Conservation (phyloP, 768 basidiomycete species). For the Leucosporidium scottii region DNA sequence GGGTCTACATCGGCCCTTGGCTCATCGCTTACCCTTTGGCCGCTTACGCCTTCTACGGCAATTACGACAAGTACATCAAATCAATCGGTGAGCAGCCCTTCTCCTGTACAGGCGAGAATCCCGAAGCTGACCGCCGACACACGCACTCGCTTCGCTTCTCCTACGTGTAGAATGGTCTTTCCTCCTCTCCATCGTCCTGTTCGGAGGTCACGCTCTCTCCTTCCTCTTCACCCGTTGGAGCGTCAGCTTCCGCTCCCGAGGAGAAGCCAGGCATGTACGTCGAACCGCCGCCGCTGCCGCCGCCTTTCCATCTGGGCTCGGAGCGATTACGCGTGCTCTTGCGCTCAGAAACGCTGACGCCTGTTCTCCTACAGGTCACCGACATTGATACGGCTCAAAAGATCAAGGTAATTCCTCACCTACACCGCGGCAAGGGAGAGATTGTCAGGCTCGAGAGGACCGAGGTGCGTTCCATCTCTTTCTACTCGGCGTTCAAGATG, state of each 20-base stretch:
- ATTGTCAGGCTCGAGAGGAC: conserved; percentile 30
- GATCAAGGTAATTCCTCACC: conserved; percentile 29
- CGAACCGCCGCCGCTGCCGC: conserved; percentile 5
- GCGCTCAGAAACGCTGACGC: conserved; percentile 46
- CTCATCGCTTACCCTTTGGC: conserved; percentile 44
- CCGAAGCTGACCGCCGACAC: neutral
- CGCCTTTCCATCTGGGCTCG: neutral
- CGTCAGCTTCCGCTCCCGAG: conserved; percentile 63
- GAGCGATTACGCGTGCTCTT: neutral
- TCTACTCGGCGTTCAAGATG: too few relatives aligned
- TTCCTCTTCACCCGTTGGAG: conserved; percentile 90
- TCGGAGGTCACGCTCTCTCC: conserved; percentile 80
- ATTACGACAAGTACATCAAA: conserved; percentile 81
- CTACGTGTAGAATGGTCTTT: conserved; percentile 93
- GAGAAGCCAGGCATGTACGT: conserved; percentile 68
- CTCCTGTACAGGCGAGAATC: too few relatives aligned
- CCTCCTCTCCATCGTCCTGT: conserved; percentile 75
- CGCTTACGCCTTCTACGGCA: conserved; percentile 78
- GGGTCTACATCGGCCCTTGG: conserved; percentile 45
- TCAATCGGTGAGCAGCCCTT: conserved; percentile 21
- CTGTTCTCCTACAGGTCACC: conserved; percentile 12
- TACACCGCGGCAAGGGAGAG: conserved; percentile 31
- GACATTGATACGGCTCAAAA: conserved; percentile 14
- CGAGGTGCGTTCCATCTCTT: conserved; percentile 7
- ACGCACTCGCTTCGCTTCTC: too few relatives aligned